Conservation (phyloP, 2,329 filamentous ascomycete species). For the Hypoxylon sp. region DNA sequence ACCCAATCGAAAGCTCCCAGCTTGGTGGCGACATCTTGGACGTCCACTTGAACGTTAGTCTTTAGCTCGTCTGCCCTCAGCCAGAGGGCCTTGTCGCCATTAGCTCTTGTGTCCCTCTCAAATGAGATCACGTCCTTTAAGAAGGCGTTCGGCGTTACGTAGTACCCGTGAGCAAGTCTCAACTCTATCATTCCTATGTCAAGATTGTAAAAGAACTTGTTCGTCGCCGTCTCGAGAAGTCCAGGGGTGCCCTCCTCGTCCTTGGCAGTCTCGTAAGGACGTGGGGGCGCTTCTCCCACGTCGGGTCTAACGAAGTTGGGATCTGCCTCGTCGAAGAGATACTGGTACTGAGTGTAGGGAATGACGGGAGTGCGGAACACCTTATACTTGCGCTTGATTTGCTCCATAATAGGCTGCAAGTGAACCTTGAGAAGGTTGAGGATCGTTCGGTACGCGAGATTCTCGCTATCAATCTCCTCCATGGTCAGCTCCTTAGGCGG, state of each 20-base stretch:
- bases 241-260: constrained; percentile 83
- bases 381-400: constrained; percentile 88
- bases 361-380: constrained; percentile 86
- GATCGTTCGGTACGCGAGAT: constrained; percentile 81
- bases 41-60: constrained; percentile 93
- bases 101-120: constrained; percentile 81
- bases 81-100: constrained; percentile 82
- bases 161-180: constrained; percentile 95
- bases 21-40: constrained; percentile 76
- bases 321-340: constrained; percentile 84
- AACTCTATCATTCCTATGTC: constrained; percentile 94
- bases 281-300: constrained; percentile 62
- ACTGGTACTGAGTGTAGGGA: constrained; percentile 75
- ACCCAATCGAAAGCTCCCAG: constrained; percentile 79
- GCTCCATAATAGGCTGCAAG: constrained; percentile 95
- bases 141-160: constrained; percentile 90
- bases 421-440: constrained; percentile 88
- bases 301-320: constrained; percentile 72
- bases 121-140: constrained; percentile 85
- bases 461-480: constrained; percentile 80
- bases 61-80: constrained; percentile 91
- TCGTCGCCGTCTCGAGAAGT: constrained; percentile 75
- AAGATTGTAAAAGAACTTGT: constrained; percentile 94
- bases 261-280: constrained; percentile 80
- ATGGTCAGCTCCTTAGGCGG: constrained; percentile 74